A percentile compares a stretch with the other conserved stretches of the same genome.
Evolutionary conservation across 192 early-diverging fungal genomes (phyloP).

Genomic region (Pecoramyces ruminantium): DNA sequence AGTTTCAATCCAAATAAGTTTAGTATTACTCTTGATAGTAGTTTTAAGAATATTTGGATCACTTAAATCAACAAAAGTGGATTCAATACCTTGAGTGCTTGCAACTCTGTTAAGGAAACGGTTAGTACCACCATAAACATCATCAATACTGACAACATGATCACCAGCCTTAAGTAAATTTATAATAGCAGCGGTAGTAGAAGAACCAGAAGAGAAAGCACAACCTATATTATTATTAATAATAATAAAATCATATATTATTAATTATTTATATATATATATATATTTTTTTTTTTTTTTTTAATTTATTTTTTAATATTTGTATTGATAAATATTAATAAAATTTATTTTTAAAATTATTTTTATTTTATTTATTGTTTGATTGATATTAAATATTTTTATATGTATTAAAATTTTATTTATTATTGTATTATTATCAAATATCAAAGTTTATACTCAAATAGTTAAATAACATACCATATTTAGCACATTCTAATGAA

Average conservation of each 20-base stretch:
- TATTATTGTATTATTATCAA: too few species aligned
- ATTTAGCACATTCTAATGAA: constrained; percentile 74
- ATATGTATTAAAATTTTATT: too few species aligned
- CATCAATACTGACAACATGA: constrained; percentile 71
- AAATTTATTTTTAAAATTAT: too few species aligned
- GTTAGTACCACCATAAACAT: constrained; percentile 80
- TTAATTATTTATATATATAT: too few species aligned
- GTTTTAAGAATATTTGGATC: constrained; percentile 44
- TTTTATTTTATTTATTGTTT: too few species aligned
- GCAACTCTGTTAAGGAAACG: constrained; percentile 80
- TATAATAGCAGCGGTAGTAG: constrained; percentile 64
- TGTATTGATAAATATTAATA: too few species aligned
- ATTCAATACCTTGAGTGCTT: constrained; percentile 35
- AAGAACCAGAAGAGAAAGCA: constrained; percentile 71
- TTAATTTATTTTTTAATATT: too few species aligned
- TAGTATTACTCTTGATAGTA: constrained; percentile 52
- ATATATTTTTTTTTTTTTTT: too few species aligned
- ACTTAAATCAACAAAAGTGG: constrained; percentile 61
- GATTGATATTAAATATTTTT: too few species aligned
- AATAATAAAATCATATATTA: too few species aligned
- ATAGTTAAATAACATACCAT: constrained; percentile 18
- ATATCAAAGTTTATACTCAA: too few species aligned
- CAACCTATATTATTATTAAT: neutral
- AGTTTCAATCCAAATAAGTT: constrained; percentile 18
- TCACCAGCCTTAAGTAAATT: constrained; percentile 47